Percentiles rank a stretch among this genome's conserved stretches.
Evolutionary conservation across 2,329 filamentous ascomycete genomes (phyloP).

Genomic region (Chlorencoelia australis): DNA sequence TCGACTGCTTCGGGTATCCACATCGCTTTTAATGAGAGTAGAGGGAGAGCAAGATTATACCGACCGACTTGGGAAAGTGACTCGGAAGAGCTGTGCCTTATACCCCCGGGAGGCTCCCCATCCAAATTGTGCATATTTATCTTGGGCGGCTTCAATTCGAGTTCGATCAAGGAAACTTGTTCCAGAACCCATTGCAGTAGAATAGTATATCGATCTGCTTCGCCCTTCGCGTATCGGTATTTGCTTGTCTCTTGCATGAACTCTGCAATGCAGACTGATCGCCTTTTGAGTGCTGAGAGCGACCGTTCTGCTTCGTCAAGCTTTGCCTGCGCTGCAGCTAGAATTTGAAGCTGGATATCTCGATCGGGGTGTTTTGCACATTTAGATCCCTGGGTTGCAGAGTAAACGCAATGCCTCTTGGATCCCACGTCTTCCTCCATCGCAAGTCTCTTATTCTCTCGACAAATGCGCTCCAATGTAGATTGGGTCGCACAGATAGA

Average conservation of each 20-base stretch:
- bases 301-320: not conserved
- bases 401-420: no score
- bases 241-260: not conserved
- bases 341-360: not conserved
- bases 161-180: not conserved
- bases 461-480: not conserved
- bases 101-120: not conserved
- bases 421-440: not conserved
- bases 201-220: not conserved
- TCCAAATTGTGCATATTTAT: no score
- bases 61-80: no score
- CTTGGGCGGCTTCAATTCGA: not conserved
- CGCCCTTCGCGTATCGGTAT: not conserved
- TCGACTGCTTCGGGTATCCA: no score
- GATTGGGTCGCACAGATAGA: constrained; percentile 2
- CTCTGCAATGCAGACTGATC: not conserved
- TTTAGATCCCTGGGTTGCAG: not conserved
- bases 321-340: not conserved
- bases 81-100: no score
- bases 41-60: no score
- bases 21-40: no score
- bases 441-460: constrained; percentile 6
- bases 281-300: not conserved
- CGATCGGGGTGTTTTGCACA: not conserved
- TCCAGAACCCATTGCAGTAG: not conserved